phyloP scores from a whole-genome alignment of 768 basidiomycete genomes.

The Termitomyces sp. region DNA sequence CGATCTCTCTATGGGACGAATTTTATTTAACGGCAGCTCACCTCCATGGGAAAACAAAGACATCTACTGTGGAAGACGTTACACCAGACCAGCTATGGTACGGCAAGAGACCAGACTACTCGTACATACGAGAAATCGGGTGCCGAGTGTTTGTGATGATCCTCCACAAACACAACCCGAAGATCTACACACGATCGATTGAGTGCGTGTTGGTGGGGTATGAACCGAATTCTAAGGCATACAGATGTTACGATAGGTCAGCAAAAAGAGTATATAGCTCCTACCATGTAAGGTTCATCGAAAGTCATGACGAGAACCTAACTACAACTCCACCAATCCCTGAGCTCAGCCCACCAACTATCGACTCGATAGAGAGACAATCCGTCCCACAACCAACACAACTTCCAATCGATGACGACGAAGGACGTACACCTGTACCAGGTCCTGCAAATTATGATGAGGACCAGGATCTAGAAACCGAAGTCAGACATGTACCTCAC shows the following conservation, averaged over 20 bases:
- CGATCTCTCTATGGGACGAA: neutral
- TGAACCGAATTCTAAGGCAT: neutral
- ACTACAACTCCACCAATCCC: neutral
- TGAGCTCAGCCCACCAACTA: accelerated
- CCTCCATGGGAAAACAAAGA: conserved; percentile 3
- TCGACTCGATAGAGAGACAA: neutral
- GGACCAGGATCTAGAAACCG: too few relatives aligned
- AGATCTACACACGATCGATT: neutral
- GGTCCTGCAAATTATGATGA: too few relatives aligned
- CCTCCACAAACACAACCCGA: neutral
- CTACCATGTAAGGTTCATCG: neutral
- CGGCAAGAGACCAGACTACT: conserved; percentile 4
- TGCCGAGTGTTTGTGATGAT: neutral
- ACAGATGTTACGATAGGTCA: neutral
- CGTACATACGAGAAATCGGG: neutral
- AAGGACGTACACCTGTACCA: too few relatives aligned
- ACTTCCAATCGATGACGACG: too few relatives aligned
- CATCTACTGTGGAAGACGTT: neutral
- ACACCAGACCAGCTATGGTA: conserved; percentile 20
- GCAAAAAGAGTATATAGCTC: neutral
- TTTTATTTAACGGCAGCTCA: neutral
- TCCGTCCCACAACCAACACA: neutral
- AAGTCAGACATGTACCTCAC: too few relatives aligned
- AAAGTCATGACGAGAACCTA: neutral
- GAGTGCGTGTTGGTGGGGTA: neutral